Conservation (phyloP, 768 basidiomycete genomes). For the Macrolepiota dolichaula region DNA sequence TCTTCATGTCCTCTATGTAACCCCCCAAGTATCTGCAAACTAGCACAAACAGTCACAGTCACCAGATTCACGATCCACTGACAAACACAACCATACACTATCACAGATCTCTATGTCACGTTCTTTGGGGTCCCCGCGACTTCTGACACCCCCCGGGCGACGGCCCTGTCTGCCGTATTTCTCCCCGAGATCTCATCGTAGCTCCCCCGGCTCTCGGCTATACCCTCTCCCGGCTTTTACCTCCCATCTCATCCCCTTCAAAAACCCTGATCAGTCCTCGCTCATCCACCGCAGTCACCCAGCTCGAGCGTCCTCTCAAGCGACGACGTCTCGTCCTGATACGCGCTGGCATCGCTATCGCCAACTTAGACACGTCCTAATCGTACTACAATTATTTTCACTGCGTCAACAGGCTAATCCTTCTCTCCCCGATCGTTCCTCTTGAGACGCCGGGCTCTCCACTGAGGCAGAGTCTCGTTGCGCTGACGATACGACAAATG, state of each 20-base stretch:
- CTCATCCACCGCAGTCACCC: background rate
- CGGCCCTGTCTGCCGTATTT: slow-evolving; percentile 3
- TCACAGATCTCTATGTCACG: slow-evolving; percentile 11
- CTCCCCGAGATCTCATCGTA: slow-evolving; percentile 10
- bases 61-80: slow-evolving; percentile 2
- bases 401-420: background rate
- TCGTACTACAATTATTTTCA: background rate
- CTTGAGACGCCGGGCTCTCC: background rate
- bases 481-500: background rate
- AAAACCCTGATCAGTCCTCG: background rate
- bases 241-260: slow-evolving; percentile 2
- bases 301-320: background rate
- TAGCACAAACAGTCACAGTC: slow-evolving; percentile 4
- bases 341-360: background rate
- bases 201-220: slow-evolving; percentile 6
- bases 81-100: slow-evolving; percentile 2
- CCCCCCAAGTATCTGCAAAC: background rate
- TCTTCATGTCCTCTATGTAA: slow-evolving; percentile 1
- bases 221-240: background rate
- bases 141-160: slow-evolving; percentile 4
- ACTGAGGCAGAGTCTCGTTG: background rate
- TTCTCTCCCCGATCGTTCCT: background rate
- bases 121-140: background rate
- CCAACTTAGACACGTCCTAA: background rate
- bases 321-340: background rate